Percentiles rank a stretch among this genome's conserved stretches.
Conservation (phyloP, 257 asterid genomes). For the Penstemon barbatus region DNA sequence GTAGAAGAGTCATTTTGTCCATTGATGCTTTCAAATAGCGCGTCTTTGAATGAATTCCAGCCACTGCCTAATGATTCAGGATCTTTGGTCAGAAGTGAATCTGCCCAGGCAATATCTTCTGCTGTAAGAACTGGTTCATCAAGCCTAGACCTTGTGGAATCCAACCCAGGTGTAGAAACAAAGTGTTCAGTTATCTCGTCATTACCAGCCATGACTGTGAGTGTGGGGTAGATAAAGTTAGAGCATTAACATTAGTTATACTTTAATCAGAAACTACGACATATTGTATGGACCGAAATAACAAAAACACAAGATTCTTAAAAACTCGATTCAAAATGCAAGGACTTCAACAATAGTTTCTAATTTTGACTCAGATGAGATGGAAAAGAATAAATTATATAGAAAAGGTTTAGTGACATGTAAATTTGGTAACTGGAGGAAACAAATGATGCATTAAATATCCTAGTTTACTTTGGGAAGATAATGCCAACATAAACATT, state of each 20-base stretch:
- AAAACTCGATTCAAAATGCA: too few relatives aligned
- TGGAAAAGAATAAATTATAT: neutral
- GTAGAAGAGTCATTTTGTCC: slow-evolving; percentile 26
- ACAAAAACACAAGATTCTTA: too few relatives aligned
- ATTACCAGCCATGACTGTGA: slow-evolving; percentile 29
- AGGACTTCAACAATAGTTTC: neutral
- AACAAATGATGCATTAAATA: neutral
- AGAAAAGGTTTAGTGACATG: too few relatives aligned
- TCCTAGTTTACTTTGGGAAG: neutral
- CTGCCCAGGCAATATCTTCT: slow-evolving; percentile 78
- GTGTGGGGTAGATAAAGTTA: neutral
- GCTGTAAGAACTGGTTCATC: slow-evolving; percentile 35
- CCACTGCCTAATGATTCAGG: slow-evolving; percentile 35
- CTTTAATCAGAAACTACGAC: neutral
- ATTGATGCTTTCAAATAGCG: slow-evolving; percentile 37
- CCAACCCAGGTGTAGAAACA: slow-evolving; percentile 23
- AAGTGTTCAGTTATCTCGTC: slow-evolving; percentile 28
- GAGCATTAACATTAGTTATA: neutral
- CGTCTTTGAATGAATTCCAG: slow-evolving; percentile 47
- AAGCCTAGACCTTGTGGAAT: slow-evolving; percentile 25
- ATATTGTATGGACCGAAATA: neutral
- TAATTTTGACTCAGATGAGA: neutral
- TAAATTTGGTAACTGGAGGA: neutral
- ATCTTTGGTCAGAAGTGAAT: slow-evolving; percentile 63
- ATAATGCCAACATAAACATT: neutral